Percentiles rank a stretch among this genome's conserved stretches.
Conservation (phyloP, 2,329 filamentous ascomycete species). For the Fusarium burgessii region DNA sequence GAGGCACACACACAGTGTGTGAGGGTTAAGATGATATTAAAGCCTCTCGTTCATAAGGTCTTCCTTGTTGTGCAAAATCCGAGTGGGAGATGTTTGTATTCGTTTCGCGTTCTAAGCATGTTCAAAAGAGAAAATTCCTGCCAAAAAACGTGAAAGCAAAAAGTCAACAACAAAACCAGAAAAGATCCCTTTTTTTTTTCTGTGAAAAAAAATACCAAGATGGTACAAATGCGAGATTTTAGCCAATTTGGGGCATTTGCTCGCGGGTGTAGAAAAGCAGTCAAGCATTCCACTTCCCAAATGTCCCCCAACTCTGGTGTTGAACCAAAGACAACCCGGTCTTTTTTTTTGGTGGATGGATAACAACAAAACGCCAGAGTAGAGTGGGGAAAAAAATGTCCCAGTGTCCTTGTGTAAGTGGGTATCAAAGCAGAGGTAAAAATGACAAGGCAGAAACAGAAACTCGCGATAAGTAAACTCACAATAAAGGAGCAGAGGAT, state of each 20-base stretch:
- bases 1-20: constrained; percentile 37
- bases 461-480: constrained; percentile 23
- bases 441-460: constrained; percentile 38
- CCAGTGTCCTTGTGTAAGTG: constrained; percentile 31
- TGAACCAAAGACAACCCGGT: constrained; percentile 34
- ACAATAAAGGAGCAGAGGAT: constrained; percentile 51
- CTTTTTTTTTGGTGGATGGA: constrained; percentile 18
- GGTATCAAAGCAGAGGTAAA: constrained; percentile 46
- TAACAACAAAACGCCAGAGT: constrained; percentile 43
- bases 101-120: constrained; percentile 45
- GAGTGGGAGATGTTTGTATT: constrained; percentile 39
- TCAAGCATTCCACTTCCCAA: constrained; percentile 37
- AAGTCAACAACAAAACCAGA: constrained; percentile 30
- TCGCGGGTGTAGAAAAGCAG: constrained; percentile 39
- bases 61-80: constrained; percentile 17
- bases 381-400: constrained; percentile 26
- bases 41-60: constrained; percentile 10
- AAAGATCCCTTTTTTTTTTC: constrained; percentile 42
- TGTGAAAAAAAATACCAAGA: constrained; percentile 31
- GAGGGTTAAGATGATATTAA: constrained; percentile 14
- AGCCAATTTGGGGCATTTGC: constrained; percentile 42
- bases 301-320: constrained; percentile 24
- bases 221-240: constrained; percentile 33
- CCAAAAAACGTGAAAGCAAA: constrained; percentile 34
- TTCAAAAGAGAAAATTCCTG: constrained; percentile 39